Conservation (phyloP, 2,329 filamentous ascomycete species). For the Fusarium buharicum region DNA sequence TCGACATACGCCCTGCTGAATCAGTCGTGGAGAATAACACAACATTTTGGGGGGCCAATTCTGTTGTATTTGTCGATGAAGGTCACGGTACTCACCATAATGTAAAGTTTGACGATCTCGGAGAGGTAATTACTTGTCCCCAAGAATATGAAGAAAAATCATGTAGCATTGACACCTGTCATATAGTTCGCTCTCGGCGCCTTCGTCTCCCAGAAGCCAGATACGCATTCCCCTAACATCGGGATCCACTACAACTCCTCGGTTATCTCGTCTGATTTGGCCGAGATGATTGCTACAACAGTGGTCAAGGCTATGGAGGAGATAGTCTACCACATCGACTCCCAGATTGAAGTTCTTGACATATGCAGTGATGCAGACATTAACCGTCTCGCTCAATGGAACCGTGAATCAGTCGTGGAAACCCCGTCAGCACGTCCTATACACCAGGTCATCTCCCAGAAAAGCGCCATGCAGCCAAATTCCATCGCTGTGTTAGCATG, state of each 20-base stretch:
- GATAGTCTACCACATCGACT: neutral
- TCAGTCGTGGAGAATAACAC: neutral
- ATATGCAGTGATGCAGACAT: conserved; percentile 5
- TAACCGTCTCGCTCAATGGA: conserved; percentile 2
- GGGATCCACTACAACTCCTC: neutral
- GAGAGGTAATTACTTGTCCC: neutral
- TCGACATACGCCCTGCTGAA: neutral
- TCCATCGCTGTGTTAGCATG: conserved; percentile 4
- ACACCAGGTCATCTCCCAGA: neutral
- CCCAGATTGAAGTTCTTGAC: neutral
- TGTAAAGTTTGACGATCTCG: no score
- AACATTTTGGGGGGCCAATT: neutral
- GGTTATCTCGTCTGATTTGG: neutral
- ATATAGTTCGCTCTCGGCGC: neutral
- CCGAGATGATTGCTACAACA: conserved; percentile 1
- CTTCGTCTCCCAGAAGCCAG: neutral
- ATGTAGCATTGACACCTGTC: neutral
- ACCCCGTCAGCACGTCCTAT: neutral
- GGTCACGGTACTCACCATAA: no score
- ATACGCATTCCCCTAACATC: neutral
- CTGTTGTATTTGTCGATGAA: neutral
- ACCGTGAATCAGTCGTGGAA: neutral
- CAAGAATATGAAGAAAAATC: neutral
- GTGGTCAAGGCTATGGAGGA: neutral
- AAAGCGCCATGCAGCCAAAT: neutral